Base-by-base conservation (phyloP, 2,329 filamentous ascomycete species). In the Colletotrichum destructivum region DNA sequence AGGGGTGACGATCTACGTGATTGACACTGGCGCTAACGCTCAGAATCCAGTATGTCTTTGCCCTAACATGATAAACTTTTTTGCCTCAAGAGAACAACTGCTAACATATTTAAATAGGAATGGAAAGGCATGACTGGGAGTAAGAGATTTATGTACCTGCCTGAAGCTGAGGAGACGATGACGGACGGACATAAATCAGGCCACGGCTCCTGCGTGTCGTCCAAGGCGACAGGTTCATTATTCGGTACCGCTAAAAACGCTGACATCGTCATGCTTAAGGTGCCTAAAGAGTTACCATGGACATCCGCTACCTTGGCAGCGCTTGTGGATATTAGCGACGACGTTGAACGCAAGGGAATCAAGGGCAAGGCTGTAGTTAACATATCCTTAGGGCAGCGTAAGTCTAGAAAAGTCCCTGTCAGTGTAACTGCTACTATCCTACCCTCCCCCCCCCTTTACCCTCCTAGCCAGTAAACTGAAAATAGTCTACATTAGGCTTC, bases 1-100 rank as follows among this genome's bases (percentile, higher is more conserved):
- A n/a, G 67, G 67, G 6, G 55, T 70, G n/a, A 70, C 56, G 2
- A 70, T 70, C 13, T 70, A 70, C 35, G 47, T 47, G 11, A 56
- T 66, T 26, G 62, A 70, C 31, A 66, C 13, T 1, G 67, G 67
- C 5, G 67, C 21, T 4, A 66, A 61, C 40, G 42, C 38, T 2
- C 2, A 51, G 7, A 70, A 70, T 55, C 6, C 55, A 3, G 67
- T 42, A 51, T 16, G 40, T 26, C 8, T 23, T 21, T 12, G 6
- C 11, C 8, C 11, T 16, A 54, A 4, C 26, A 26, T 26, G 4
- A 26, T 26, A 26, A 26, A 4, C 26, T 26, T 4, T 26, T 26
- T 26, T 26, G 26, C 26, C 26, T 26, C 26, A 26, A 26, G 31
- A 35, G 12, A 7, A 2, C 21, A 18, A 3, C 8, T 26, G 38